Base-by-base conservation (phyloP, 306 rosid genomes). In the Cercis canadensis region DNA sequence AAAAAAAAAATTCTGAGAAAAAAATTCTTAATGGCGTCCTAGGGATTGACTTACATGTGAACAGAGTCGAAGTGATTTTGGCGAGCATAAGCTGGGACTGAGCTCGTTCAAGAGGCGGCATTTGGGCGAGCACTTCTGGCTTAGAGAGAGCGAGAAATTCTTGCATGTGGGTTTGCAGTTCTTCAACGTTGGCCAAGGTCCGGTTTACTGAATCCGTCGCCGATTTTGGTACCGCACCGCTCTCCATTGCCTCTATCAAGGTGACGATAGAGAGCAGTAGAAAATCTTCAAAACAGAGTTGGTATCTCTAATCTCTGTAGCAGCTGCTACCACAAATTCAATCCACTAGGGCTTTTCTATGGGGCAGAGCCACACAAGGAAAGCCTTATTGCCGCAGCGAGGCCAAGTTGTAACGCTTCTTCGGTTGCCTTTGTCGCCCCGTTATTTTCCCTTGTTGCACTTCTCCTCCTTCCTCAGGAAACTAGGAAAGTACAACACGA, bases 81-180 rank as follows among this genome's bases (percentile, higher is more conserved):
- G 96, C 79, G 55, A 89, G 77, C 65, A 87, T 29, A 62, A 91
- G 90, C 61, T 91, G 70, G 5, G 95, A 76, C 7, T 86, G 95
- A 66, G 99, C 96, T 4, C 97, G 97, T 47, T 91, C 84, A 32
- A 94, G 85, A 72, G 99, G 95, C 37, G 86, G 86, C 85, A 89
- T 53, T 76, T 89, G 64, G 52, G 94, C 62, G 24, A 94, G 96
- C 33, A 67, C 53, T 8, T 86, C 75, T 4, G 97, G 87, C 57
- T 91, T 88, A 3, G 76, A 83, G 21, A 87, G 92, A 52, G 97
- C 72, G 59, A 91, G 21, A 44, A 87, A 78, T 3, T 86, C 75
- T 10, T 57, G 57, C 51, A 86, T 82, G 64, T 84, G 86, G 2
- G 84, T 31, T 50, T 70, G 82, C 5, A 91, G 74, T 29, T 83